A percentile compares a stretch with the other conserved stretches of the same genome.
phyloP scores from a whole-genome alignment of 345 rosid genomes.

The Erysimum cheiranthoides region DNA sequence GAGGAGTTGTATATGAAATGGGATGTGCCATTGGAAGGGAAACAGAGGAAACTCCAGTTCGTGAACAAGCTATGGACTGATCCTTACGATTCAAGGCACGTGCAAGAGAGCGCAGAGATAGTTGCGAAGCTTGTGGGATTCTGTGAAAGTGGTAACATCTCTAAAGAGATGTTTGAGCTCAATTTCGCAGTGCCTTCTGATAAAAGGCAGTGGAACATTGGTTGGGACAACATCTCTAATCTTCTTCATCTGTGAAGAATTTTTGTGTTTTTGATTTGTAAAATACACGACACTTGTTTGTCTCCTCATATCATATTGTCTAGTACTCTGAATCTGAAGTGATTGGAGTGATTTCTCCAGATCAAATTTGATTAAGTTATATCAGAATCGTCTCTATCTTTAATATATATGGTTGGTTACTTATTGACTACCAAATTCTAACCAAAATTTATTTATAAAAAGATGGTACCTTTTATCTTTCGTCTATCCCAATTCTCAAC shows the following conservation, averaged over 20 bases:
- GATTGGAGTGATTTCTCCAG: constrained; percentile 8
- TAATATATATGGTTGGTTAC: too few relatives aligned
- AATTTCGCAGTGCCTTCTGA: constrained; percentile 87
- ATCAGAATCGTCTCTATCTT: background rate
- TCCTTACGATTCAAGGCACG: constrained; percentile 82
- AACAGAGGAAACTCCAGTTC: constrained; percentile 93
- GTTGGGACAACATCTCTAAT: constrained; percentile 92
- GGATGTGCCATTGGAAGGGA: constrained; percentile 95
- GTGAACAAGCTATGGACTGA: constrained; percentile 95
- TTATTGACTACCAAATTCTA: background rate
- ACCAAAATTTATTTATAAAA: too few relatives aligned
- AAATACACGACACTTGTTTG: constrained; percentile 12
- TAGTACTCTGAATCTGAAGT: background rate
- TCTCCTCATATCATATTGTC: background rate
- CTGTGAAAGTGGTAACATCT: constrained; percentile 80
- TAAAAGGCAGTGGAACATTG: constrained; percentile 87
- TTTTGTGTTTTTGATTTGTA: constrained; percentile 24
- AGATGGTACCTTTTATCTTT: too few relatives aligned
- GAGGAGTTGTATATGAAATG: constrained; percentile 81
- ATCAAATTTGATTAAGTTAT: background rate
- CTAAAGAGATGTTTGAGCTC: constrained; percentile 99
- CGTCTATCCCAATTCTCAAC: too few relatives aligned
- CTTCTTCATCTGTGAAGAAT: constrained; percentile 68
- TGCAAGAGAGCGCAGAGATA: constrained; percentile 93
- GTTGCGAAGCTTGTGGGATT: constrained; percentile 97